A percentile compares a stretch with the other conserved stretches of the same genome.
phyloP scores from a whole-genome alignment of 306 rosid genomes.

The Vigna mungo region DNA sequence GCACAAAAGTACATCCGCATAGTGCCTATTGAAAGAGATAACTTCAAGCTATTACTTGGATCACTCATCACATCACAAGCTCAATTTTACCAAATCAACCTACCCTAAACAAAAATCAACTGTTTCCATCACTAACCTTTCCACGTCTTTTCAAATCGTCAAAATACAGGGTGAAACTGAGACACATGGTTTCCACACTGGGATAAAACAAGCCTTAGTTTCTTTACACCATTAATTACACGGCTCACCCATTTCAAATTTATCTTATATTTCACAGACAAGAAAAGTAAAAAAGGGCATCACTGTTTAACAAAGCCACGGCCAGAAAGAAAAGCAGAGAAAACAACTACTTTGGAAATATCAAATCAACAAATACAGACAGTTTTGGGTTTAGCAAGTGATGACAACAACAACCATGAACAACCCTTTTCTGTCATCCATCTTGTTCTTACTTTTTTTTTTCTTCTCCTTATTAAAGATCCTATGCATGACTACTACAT shows the following conservation, averaged over 20 bases:
- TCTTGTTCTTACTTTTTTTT: neutral
- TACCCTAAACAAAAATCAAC: constrained; percentile 2
- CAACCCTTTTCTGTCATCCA: neutral
- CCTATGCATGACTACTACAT: constrained; percentile 41
- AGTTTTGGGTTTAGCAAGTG: constrained; percentile 18
- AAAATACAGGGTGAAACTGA: constrained; percentile 18
- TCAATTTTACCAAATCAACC: constrained; percentile 26
- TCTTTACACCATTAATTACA: constrained; percentile 39
- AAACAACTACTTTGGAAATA: constrained; percentile 45
- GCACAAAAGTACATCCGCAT: constrained; percentile 65
- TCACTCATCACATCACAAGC: constrained; percentile 23
- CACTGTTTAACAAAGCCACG: constrained; percentile 33
- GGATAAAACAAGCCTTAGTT: constrained; percentile 29
- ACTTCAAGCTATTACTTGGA: neutral
- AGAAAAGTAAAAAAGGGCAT: constrained; percentile 15
- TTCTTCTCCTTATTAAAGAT: neutral
- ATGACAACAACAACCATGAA: neutral
- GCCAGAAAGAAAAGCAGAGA: constrained; percentile 15
- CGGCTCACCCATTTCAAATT: constrained; percentile 37
- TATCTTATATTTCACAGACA: constrained; percentile 60
- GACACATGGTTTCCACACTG: constrained; percentile 43
- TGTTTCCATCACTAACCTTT: constrained; percentile 40
- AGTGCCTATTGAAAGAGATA: constrained; percentile 46
- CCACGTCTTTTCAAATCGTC: constrained; percentile 42
- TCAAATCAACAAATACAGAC: constrained; percentile 42